Evolutionary conservation across 129 eudicot species (phyloP).

Genomic region (Smallanthus sonchifolius): DNA sequence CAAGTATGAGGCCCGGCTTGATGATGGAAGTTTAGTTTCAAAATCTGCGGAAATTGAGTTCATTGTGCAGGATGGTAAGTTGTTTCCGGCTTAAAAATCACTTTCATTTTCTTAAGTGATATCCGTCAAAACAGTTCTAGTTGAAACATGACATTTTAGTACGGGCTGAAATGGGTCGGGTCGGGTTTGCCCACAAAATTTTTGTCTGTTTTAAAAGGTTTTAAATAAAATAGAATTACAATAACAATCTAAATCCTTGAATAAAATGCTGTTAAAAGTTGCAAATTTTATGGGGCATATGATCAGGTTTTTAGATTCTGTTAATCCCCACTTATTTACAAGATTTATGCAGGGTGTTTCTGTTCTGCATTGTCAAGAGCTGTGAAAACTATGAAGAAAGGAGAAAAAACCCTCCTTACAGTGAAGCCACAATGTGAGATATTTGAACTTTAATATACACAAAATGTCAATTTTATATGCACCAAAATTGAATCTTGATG

Average conservation of each 20-base stretch:
- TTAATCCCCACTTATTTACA: background rate
- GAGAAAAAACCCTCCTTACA: constrained; percentile 46
- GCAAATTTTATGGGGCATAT: background rate
- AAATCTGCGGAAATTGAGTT: constrained; percentile 46
- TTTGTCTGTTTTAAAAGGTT: background rate
- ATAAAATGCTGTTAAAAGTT: background rate
- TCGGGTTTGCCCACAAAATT: background rate
- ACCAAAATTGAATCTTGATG: constrained; percentile 9
- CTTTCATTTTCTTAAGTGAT: background rate
- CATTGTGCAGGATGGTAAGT: constrained; percentile 42
- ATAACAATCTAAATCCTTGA: background rate
- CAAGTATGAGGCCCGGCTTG: constrained; percentile 54
- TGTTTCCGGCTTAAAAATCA: background rate
- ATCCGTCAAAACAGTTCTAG: background rate
- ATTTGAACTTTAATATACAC: background rate
- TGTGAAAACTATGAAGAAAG: constrained; percentile 78
- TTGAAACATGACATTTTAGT: background rate
- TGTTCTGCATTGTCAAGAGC: constrained; percentile 78
- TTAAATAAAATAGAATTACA: too few relatives aligned
- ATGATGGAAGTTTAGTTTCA: constrained; percentile 52
- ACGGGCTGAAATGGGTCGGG: background rate
- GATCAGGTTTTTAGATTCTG: background rate
- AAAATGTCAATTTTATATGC: background rate
- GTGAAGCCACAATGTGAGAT: constrained; percentile 39
- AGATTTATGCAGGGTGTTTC: constrained; percentile 39